These are phyloP conservation scores for Lasiosphaeria ovina DNA, from an alignment of 495 filamentous ascomycete genomes.

Conservation along the genomic window DNA sequence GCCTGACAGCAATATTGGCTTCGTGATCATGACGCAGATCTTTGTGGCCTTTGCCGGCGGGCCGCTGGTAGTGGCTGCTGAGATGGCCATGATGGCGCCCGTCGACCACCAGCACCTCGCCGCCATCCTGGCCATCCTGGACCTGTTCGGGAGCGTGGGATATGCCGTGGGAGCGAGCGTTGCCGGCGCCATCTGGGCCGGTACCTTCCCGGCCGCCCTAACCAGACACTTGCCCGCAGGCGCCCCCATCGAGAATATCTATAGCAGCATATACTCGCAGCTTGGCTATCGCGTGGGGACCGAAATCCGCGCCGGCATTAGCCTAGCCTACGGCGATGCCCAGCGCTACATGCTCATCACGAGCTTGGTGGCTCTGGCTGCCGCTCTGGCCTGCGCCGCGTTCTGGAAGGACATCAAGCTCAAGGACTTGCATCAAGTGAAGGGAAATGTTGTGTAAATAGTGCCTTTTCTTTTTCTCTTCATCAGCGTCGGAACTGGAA, in stretches of 20 bases:
- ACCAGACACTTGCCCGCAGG: conserved; percentile 55
- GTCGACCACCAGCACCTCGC: conserved; percentile 62
- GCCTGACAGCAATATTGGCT: conserved; percentile 50
- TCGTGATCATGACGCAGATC: conserved; percentile 71
- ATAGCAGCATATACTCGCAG: conserved; percentile 49
- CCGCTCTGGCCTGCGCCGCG: conserved; percentile 41
- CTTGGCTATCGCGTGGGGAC: conserved; percentile 52
- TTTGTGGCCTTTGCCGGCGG: conserved; percentile 69
- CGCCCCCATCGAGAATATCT: conserved; percentile 48
- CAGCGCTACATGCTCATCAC: conserved; percentile 55
- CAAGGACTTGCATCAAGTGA: conserved; percentile 40
- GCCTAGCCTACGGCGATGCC: conserved; percentile 51
- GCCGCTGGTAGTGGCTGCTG: conserved; percentile 54
- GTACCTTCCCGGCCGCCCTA: conserved; percentile 53
- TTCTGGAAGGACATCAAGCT: conserved; percentile 56
- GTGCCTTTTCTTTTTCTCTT: too few relatives aligned
- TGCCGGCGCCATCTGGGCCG: conserved; percentile 63
- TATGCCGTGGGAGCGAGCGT: conserved; percentile 60
- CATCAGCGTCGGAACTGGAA: too few relatives aligned
- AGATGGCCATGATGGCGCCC: conserved; percentile 66
- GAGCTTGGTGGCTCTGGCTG: conserved; percentile 42
- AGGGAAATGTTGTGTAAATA: conserved; percentile 8
- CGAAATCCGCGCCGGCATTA: conserved; percentile 49
- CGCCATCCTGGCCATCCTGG: conserved; percentile 58
- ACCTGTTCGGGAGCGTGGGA: conserved; percentile 61